Evolutionary conservation across 2,329 filamentous ascomycete genomes (phyloP).

Genomic region (Cryphonectria naterciae): DNA sequence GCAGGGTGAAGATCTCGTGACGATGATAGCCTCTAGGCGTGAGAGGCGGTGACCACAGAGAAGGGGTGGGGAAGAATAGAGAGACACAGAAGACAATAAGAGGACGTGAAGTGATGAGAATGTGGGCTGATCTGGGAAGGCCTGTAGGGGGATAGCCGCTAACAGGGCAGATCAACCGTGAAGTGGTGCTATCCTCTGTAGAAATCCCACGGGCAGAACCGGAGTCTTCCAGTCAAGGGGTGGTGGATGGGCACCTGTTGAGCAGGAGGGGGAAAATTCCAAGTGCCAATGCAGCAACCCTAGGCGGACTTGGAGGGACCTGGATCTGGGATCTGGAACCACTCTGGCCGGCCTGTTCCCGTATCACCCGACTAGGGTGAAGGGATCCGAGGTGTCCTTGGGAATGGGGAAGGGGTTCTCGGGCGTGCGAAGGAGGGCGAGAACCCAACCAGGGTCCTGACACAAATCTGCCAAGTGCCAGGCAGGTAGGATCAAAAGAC

Average conservation of each 20-base stretch:
- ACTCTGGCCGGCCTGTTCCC: conserved; percentile 8
- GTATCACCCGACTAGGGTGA: conserved; percentile 16
- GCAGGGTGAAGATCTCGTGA: conserved; percentile 5
- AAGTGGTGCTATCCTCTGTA: neutral
- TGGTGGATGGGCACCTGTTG: neutral
- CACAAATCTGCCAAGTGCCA: neutral
- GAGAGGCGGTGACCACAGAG: conserved; percentile 1
- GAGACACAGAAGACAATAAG: neutral
- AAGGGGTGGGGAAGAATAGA: neutral
- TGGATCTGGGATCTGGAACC: conserved; percentile 11
- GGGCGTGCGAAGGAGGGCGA: neutral
- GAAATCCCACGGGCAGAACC: neutral
- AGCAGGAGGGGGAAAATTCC: neutral
- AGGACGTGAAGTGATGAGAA: neutral
- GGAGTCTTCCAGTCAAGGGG: neutral
- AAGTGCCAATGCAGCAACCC: neutral
- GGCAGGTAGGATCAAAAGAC: neutral
- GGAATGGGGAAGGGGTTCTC: neutral
- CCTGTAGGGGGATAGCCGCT: neutral
- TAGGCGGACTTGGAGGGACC: neutral
- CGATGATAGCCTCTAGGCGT: neutral
- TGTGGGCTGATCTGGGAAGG: conserved; percentile 13
- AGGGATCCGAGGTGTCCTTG: conserved; percentile 6
- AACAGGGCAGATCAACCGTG: neutral
- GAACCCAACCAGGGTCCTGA: neutral